These are phyloP conservation scores for Uronychia setigera DNA, from an alignment of 73 alveolate genomes.

Conservation along the genomic window DNA sequence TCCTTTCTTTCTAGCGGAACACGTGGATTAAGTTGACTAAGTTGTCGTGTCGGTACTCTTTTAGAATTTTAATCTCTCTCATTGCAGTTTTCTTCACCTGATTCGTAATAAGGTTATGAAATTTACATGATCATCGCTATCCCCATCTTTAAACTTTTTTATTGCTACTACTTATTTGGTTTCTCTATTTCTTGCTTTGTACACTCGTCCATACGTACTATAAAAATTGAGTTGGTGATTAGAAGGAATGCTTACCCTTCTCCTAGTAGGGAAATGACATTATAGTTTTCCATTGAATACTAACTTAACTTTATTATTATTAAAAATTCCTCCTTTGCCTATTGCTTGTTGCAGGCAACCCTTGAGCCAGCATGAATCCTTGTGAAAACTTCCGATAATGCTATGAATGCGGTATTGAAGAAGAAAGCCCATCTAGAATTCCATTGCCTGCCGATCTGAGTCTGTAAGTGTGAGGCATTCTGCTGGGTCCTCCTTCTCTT, in stretches of 20 bases:
- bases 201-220: conserved; percentile 47
- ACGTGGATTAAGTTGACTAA: conserved; percentile 45
- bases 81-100: conserved; percentile 30
- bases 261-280: conserved; percentile 1
- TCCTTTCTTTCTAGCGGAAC: conserved; percentile 35
- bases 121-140: conserved; percentile 54
- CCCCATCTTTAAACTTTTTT: conserved; percentile 45
- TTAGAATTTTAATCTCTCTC: conserved; percentile 56
- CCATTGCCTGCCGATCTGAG: not conserved
- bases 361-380: not conserved
- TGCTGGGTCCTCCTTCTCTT: too few species aligned
- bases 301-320: too few species aligned
- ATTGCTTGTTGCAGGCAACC: not conserved
- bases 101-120: not conserved
- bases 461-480: not conserved
- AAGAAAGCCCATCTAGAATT: not conserved
- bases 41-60: conserved; percentile 29
- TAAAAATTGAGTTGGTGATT: too few species aligned
- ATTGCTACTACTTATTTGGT: conserved; percentile 44
- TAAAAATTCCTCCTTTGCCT: not conserved
- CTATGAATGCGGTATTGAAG: not conserved
- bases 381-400: not conserved
- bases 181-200: conserved; percentile 35
- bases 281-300: not conserved
- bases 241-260: conserved; percentile 20